Percentiles rank a stretch among this genome's conserved stretches.
Conservation (phyloP, 805 yeast genomes). For the Nakazawaea ishiwadae region DNA sequence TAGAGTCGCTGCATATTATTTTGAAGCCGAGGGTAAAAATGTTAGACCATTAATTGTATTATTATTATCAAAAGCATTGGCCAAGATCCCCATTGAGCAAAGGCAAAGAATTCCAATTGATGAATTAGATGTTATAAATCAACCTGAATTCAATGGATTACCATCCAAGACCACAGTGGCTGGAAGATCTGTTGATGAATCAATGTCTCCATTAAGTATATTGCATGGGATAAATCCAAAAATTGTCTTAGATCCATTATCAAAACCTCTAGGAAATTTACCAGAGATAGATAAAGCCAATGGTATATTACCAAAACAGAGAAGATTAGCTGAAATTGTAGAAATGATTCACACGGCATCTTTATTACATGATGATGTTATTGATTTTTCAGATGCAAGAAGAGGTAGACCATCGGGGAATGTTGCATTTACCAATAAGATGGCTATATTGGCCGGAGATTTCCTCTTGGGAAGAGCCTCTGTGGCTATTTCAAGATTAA, state of each 20-base stretch:
- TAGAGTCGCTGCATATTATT: slow-evolving; percentile 90
- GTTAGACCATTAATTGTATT: slow-evolving; percentile 89
- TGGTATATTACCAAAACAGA: slow-evolving; percentile 90
- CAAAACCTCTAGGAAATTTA: slow-evolving; percentile 70
- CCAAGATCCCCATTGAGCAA: slow-evolving; percentile 64
- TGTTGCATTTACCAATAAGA: slow-evolving; percentile 89
- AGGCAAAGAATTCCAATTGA: slow-evolving; percentile 64
- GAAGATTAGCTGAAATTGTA: slow-evolving; percentile 93
- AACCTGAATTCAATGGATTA: slow-evolving; percentile 56
- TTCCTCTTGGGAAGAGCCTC: slow-evolving; percentile 94
- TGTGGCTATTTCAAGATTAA: slow-evolving; percentile 84
- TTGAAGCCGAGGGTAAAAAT: slow-evolving; percentile 94
- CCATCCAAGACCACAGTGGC: slow-evolving; percentile 51
- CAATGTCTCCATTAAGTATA: slow-evolving; percentile 76
- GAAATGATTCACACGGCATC: slow-evolving; percentile 99
- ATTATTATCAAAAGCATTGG: slow-evolving; percentile 74
- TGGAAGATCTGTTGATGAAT: slow-evolving; percentile 53
- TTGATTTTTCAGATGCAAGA: slow-evolving; percentile 83
- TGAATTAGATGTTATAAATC: slow-evolving; percentile 59
- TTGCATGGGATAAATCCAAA: slow-evolving; percentile 89
- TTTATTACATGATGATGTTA: slow-evolving; percentile 92
- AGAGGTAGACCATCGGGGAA: slow-evolving; percentile 91
- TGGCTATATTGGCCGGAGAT: slow-evolving; percentile 98
- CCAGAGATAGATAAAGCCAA: slow-evolving; percentile 54
- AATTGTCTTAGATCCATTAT: slow-evolving; percentile 75